phyloP scores from a whole-genome alignment of 2,329 filamentous ascomycete species.

The Torrubiella hemipterigena region DNA sequence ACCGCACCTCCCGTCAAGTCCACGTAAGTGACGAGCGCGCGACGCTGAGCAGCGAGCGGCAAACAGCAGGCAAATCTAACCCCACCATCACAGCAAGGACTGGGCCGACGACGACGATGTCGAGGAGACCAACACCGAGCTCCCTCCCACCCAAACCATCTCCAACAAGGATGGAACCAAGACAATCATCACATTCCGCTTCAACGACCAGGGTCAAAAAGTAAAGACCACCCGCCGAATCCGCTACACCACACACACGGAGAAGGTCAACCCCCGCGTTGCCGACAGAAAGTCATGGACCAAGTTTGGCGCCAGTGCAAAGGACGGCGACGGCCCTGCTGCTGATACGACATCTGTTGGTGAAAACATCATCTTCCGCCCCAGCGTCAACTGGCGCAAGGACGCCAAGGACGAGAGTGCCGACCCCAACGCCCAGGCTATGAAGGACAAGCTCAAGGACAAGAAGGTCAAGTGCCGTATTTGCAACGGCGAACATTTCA shows the following conservation, averaged over 20 bases:
- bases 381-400: slow-evolving; percentile 86
- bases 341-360: slow-evolving; percentile 84
- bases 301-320: slow-evolving; percentile 87
- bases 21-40: slow-evolving; percentile 20
- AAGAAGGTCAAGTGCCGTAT: slow-evolving; percentile 99
- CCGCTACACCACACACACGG: slow-evolving; percentile 81
- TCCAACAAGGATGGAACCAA: slow-evolving; percentile 98
- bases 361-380: slow-evolving; percentile 97
- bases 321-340: slow-evolving; percentile 71
- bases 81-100: slow-evolving; percentile 45
- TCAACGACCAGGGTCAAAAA: slow-evolving; percentile 90
- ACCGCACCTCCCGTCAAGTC: slow-evolving; percentile 25
- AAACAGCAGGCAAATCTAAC: slow-evolving; percentile 15
- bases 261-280: slow-evolving; percentile 91
- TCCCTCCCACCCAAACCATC: slow-evolving; percentile 79
- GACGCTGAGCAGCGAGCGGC: slow-evolving; percentile 6
- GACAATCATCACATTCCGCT: slow-evolving; percentile 79
- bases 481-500: slow-evolving; percentile 98
- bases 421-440: slow-evolving; percentile 58
- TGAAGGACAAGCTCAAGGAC: slow-evolving; percentile 83
- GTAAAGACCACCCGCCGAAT: slow-evolving; percentile 96
- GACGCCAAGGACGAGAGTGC: slow-evolving; percentile 73
- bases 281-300: slow-evolving; percentile 86
- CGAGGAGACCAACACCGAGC: slow-evolving; percentile 55
- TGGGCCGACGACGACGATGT: slow-evolving; percentile 96